Evolutionary conservation across 345 rosid genomes (phyloP), one percentile per base, ranked within the genome.

Genomic region (Microthlaspi erraticum): DNA sequence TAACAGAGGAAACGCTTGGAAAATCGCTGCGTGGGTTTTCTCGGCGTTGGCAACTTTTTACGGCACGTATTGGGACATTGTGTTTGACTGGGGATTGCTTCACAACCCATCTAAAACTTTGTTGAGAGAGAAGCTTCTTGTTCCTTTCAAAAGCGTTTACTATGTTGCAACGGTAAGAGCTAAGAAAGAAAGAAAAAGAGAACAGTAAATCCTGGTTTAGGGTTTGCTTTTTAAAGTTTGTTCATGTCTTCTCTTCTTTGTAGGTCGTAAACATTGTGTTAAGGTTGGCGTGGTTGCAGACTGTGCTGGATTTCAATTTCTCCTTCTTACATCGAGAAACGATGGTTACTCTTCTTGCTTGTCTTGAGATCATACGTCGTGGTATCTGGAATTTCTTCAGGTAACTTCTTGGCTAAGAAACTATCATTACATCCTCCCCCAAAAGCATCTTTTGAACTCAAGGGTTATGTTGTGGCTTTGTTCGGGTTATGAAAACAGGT

Each of bases 301-400:
- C 89, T 0, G 88, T 89, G 39, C 36, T 83, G n/a, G 68, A 72
- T 63, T 68, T 85, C 60, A 43, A 61, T 11, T 2, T 77, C 3
- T 3, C 34, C 1, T 74, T 65, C 61, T 38, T 89, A 52, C 89
- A 87, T 31, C 12, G 19, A 38, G 53, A 79, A 72, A 70, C 87
- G 8, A 1, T 60, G 81, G 36, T 78, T 56, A 63, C 96, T 64
- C 44, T 85, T 36, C 84, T 83, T 48, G 90, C 96, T 38, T 53
- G 74, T 72, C 85, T 89, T 0, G 92, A 89, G 83, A 84, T 89
- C 56, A 75, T 85, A 59, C 89, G 96, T 3, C 83, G 92, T 3
- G 88, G 96, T 53, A 78, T 87, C 2, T 89, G 96, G 92, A 87
- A 83, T 77, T 89, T 89, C 83, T 89, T 87, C 80, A 81, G 86